phyloP scores from a whole-genome alignment of 805 yeast genomes.

The Maudiozyma barnettii region DNA sequence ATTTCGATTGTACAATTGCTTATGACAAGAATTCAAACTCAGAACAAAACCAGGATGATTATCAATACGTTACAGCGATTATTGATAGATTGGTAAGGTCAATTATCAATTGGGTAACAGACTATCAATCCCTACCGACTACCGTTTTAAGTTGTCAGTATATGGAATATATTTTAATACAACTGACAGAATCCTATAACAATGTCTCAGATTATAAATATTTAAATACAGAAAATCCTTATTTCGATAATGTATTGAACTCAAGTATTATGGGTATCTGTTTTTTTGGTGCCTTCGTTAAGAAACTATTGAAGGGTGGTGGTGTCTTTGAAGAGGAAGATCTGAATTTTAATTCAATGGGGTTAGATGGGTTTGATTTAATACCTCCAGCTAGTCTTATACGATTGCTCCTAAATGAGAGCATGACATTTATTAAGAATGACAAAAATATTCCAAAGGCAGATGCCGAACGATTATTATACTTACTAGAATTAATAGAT shows the following conservation, averaged over 20 bases:
- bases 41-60: constrained; percentile 15
- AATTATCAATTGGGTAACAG: constrained; percentile 65
- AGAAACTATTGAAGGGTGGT: constrained; percentile 42
- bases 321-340: constrained; percentile 71
- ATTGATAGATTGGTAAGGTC: constrained; percentile 45
- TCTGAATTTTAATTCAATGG: constrained; percentile 54
- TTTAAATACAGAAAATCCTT: constrained; percentile 17
- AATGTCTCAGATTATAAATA: not conserved
- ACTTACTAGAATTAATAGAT: constrained; percentile 22
- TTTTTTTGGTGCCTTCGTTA: constrained; percentile 41
- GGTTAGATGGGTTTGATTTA: constrained; percentile 34
- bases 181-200: constrained; percentile 27
- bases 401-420: constrained; percentile 22
- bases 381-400: constrained; percentile 17
- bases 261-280: constrained; percentile 44
- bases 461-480: constrained; percentile 2
- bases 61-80: constrained; percentile 38
- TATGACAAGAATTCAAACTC: not conserved
- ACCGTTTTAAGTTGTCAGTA: constrained; percentile 69
- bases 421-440: constrained; percentile 21
- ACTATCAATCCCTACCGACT: constrained; percentile 57
- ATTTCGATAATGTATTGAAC: constrained; percentile 44
- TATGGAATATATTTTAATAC: constrained; percentile 48
- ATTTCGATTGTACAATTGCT: constrained; percentile 34
- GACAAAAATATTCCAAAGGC: not conserved